Percentiles rank a stretch among this genome's conserved stretches.
Conservation (phyloP, 2,329 filamentous ascomycete genomes). For the Paracoccidioides lutzii region DNA sequence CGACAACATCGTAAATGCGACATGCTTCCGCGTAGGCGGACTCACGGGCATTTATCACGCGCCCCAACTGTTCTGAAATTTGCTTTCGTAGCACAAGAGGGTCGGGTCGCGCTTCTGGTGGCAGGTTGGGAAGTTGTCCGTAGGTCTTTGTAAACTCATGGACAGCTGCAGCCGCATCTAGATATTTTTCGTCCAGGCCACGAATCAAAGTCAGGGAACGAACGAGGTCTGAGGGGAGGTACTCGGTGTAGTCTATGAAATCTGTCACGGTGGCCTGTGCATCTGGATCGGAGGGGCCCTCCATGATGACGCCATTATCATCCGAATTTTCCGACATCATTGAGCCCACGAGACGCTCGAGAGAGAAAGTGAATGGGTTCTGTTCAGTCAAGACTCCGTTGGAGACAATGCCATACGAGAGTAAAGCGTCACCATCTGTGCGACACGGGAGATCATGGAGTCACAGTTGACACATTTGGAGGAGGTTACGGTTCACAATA, state of each 20-base stretch:
- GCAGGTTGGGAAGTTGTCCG: conserved; percentile 38
- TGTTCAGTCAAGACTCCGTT: conserved; percentile 1
- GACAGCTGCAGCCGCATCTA: conserved; percentile 28
- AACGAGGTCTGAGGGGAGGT: conserved; percentile 51
- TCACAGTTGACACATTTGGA: conserved; percentile 10
- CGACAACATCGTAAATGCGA: conserved; percentile 44
- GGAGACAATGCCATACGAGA: conserved; percentile 3
- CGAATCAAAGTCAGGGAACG: conserved; percentile 51
- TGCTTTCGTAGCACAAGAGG: conserved; percentile 40
- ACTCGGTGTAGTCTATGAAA: conserved; percentile 57
- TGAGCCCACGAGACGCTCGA: conserved; percentile 2
- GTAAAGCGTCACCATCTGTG: conserved; percentile 14
- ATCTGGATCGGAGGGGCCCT: conserved; percentile 46
- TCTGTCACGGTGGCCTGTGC: conserved; percentile 54
- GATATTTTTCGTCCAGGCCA: conserved; percentile 34
- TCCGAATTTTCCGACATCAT: conserved; percentile 31
- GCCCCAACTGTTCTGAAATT: conserved; percentile 44
- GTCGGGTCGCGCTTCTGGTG: conserved; percentile 38
- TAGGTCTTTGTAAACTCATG: conserved; percentile 33
- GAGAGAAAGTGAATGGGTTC: background rate
- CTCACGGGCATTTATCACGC: conserved; percentile 43
- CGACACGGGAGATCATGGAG: conserved; percentile 9
- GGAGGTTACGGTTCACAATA: background rate
- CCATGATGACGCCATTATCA: conserved; percentile 31
- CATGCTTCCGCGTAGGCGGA: conserved; percentile 44